Evolutionary conservation across 805 yeast species (phyloP).

Genomic region (Candida glaebosa): DNA sequence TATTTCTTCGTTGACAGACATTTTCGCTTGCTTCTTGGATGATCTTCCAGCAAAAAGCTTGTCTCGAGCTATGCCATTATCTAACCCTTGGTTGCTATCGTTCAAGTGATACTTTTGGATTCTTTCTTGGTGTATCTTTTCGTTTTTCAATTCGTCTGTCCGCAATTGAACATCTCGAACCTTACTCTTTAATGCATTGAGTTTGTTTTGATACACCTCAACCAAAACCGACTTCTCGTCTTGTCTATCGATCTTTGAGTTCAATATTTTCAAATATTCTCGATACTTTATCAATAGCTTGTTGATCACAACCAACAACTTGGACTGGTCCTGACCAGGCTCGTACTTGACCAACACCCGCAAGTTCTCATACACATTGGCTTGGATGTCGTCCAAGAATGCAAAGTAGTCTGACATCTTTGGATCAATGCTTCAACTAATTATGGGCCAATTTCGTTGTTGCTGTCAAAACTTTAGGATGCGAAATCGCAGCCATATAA

Average conservation of each 20-base stretch:
- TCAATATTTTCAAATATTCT: conserved; percentile 12
- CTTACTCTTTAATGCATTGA: conserved; percentile 17
- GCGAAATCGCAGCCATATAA: too few species aligned
- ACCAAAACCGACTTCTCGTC: conserved; percentile 2
- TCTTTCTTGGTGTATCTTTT: conserved; percentile 28
- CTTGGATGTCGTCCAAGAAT: conserved; percentile 7
- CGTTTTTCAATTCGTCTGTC: conserved; percentile 23
- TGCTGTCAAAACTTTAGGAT: too few species aligned
- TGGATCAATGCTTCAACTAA: neutral
- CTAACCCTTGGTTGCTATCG: neutral
- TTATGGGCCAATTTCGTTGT: too few species aligned
- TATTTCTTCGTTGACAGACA: conserved; percentile 26
- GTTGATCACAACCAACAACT: conserved; percentile 2
- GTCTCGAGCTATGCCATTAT: conserved; percentile 8
- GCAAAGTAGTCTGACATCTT: conserved; percentile 1
- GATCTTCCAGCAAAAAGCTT: conserved; percentile 23
- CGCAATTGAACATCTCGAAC: conserved; percentile 28
- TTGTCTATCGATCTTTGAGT: conserved; percentile 7
- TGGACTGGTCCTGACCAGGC: neutral
- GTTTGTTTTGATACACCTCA: conserved; percentile 18
- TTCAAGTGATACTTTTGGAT: conserved; percentile 19
- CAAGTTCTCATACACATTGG: conserved; percentile 5
- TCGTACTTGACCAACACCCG: neutral
- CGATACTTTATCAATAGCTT: conserved; percentile 7
- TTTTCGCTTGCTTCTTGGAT: conserved; percentile 27